Percentiles rank a stretch among this genome's conserved stretches.
Evolutionary conservation across 257 asterid genomes (phyloP).

Genomic region (Capsicum pubescens): DNA sequence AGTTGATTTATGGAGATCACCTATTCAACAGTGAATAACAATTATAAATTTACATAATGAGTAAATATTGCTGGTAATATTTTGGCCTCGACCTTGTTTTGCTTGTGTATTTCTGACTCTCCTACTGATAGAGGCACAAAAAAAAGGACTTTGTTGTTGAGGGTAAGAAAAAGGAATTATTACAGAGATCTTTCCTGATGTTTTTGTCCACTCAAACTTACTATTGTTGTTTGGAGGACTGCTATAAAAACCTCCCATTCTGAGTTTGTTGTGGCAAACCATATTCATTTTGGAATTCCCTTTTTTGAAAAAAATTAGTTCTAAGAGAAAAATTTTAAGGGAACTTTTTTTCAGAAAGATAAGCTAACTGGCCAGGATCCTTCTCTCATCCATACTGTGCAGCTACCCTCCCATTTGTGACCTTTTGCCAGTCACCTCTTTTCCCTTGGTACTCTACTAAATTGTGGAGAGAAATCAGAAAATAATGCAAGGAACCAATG

Average conservation of each 20-base stretch:
- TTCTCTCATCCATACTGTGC: not conserved
- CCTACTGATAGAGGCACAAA: not conserved
- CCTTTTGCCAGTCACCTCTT: not conserved
- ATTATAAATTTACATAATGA: not conserved
- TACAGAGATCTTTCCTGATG: not conserved
- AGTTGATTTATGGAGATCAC: conserved; percentile 2
- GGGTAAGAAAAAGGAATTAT: not conserved
- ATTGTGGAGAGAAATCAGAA: not conserved
- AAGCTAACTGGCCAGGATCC: not conserved
- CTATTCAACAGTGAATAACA: not conserved
- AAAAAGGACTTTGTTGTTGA: too few species aligned
- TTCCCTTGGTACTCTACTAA: not conserved
- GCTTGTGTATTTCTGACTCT: not conserved
- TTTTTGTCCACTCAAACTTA: not conserved
- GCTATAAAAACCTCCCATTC: not conserved
- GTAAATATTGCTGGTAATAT: not conserved
- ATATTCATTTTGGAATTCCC: not conserved
- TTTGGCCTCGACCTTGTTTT: not conserved
- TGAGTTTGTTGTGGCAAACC: not conserved
- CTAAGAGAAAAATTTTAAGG: not conserved
- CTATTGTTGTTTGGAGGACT: not conserved
- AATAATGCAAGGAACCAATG: not conserved
- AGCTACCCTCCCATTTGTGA: not conserved
- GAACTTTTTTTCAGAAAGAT: not conserved
- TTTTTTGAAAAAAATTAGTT: too few species aligned